Evolutionary conservation across 352 stramenopile species (phyloP).

Genomic region (Globisporangium heterothallicum): DNA sequence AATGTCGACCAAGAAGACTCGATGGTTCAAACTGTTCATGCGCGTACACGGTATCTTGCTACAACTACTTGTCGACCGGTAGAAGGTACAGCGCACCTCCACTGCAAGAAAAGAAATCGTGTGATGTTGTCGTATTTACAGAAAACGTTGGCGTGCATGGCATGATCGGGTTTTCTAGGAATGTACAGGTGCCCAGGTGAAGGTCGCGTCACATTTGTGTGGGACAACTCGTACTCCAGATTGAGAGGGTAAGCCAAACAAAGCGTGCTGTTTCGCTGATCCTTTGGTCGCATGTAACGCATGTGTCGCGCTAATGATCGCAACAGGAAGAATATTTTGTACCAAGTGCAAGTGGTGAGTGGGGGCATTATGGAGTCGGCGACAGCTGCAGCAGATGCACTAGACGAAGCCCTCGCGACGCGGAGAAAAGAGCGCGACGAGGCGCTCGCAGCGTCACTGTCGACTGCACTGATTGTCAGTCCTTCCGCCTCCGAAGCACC

Average conservation of each 20-base stretch:
- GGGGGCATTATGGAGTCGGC: constrained; percentile 71
- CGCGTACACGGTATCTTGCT: constrained; percentile 51
- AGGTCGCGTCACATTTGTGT: constrained; percentile 56
- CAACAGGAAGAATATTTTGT: constrained; percentile 68
- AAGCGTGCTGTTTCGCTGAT: too few relatives aligned
- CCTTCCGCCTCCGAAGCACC: constrained; percentile 19
- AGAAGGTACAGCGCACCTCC: constrained; percentile 27
- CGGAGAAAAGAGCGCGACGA: constrained; percentile 42
- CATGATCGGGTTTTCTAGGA: constrained; percentile 11
- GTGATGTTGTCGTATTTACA: too few relatives aligned
- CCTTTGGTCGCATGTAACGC: too few relatives aligned
- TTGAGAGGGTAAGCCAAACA: constrained; percentile 67
- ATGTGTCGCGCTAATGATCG: too few relatives aligned
- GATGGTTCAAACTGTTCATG: constrained; percentile 54
- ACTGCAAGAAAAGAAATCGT: neutral
- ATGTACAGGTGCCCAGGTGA: constrained; percentile 53
- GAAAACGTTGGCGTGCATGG: too few relatives aligned
- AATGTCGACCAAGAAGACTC: constrained; percentile 16
- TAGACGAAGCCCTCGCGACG: constrained; percentile 58
- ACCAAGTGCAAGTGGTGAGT: constrained; percentile 67
- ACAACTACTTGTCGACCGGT: constrained; percentile 41
- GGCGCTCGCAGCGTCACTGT: constrained; percentile 20
- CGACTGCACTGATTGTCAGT: constrained; percentile 35
- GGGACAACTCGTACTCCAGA: constrained; percentile 82
- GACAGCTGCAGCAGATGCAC: constrained; percentile 53